Evolutionary conservation across 139 green algal genomes (phyloP).

Genomic region (Axilococcus clingmanii): DNA sequence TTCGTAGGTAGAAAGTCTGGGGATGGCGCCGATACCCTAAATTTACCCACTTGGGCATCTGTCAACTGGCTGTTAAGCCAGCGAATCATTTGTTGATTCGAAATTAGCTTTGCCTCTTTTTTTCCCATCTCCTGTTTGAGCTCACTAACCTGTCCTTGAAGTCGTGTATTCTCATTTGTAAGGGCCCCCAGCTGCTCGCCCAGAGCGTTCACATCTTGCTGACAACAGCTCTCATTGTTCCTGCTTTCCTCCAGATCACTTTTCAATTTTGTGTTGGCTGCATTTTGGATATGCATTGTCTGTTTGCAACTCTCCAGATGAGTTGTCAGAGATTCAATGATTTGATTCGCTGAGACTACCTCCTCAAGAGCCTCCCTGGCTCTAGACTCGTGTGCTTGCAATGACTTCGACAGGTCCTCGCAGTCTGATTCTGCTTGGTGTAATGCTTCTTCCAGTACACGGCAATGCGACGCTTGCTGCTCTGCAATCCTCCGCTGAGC

Average conservation of each 20-base stretch:
- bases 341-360: too few species aligned
- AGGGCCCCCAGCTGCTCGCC: neutral
- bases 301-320: too few species aligned
- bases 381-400: too few species aligned
- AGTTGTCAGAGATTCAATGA: too few species aligned
- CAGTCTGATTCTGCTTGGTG: too few species aligned
- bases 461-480: too few species aligned
- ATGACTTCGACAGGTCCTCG: too few species aligned
- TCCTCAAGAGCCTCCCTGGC: too few species aligned
- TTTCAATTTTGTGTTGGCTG: neutral
- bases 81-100: conserved; percentile 88
- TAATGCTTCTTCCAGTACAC: too few species aligned
- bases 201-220: neutral
- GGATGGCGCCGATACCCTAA: neutral
- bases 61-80: conserved; percentile 91
- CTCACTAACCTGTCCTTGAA: conserved; percentile 61
- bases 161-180: conserved; percentile 11
- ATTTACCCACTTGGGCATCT: conserved; percentile 48
- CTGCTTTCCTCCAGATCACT: neutral
- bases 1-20: neutral
- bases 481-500: too few species aligned
- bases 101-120: conserved; percentile 62
- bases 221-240: neutral
- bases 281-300: too few species aligned
- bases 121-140: conserved; percentile 50